A percentile compares a stretch with the other conserved stretches of the same genome.
Evolutionary conservation across 805 yeast genomes (phyloP).

Genomic region (Kazachstania kunashirensis): DNA sequence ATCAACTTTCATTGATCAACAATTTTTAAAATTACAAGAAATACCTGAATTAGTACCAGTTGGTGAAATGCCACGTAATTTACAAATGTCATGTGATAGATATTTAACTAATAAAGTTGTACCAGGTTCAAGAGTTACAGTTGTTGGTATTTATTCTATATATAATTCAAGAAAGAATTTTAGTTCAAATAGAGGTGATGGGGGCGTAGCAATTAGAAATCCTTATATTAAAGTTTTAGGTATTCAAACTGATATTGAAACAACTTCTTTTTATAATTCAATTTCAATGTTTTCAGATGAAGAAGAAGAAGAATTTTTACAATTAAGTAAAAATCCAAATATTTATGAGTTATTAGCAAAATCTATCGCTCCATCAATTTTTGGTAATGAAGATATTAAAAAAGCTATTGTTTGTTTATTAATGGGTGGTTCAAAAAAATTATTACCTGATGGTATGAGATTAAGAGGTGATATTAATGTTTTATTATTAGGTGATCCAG

Average conservation of each 20-base stretch:
- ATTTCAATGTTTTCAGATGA: conserved; percentile 66
- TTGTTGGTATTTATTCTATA: conserved; percentile 87
- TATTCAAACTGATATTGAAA: conserved; percentile 72
- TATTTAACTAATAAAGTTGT: conserved; percentile 81
- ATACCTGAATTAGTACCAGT: conserved; percentile 98
- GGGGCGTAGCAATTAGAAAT: conserved; percentile 74
- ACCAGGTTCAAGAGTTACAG: conserved; percentile 91
- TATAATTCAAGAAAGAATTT: conserved; percentile 61
- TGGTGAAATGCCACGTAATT: conserved; percentile 97
- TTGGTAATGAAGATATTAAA: conserved; percentile 87
- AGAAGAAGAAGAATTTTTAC: conserved; percentile 85
- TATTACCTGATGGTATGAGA: conserved; percentile 92
- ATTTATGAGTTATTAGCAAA: conserved; percentile 75
- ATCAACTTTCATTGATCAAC: conserved; percentile 91
- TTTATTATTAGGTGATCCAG: conserved; percentile 91
- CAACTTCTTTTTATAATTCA: conserved; percentile 44
- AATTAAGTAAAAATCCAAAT: conserved; percentile 72
- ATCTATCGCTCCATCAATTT: conserved; percentile 94
- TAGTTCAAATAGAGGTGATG: conserved; percentile 33
- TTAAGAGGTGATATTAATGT: conserved; percentile 96
- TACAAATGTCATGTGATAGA: conserved; percentile 78
- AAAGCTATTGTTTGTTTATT: conserved; percentile 85
- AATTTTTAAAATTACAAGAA: conserved; percentile 85
- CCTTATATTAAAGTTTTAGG: conserved; percentile 87
- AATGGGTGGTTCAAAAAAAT: conserved; percentile 88